Percentiles rank a stretch among this genome's conserved stretches.
Conservation (phyloP, 164 flowering plant genomes). For the Magnolia changhungtana region DNA sequence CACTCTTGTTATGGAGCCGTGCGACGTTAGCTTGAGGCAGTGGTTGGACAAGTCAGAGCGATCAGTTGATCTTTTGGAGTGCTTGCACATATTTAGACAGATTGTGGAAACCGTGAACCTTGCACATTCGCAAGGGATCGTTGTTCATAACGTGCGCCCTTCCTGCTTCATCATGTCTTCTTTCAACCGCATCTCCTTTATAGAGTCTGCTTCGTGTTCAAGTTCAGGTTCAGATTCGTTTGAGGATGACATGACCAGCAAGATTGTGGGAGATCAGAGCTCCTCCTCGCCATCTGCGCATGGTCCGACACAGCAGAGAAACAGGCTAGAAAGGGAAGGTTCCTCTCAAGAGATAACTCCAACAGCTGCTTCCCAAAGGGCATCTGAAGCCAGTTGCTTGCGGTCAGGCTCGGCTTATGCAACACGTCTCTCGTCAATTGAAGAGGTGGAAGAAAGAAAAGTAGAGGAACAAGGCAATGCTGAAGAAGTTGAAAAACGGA, state of each 20-base stretch:
- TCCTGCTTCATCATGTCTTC: constrained; percentile 95
- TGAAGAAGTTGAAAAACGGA: constrained; percentile 43
- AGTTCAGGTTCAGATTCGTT: constrained; percentile 79
- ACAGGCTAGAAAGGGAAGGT: constrained; percentile 20
- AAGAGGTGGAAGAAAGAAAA: constrained; percentile 31
- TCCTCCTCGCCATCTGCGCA: constrained; percentile 25
- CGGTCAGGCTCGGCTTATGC: constrained; percentile 40
- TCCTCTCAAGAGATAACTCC: constrained; percentile 24
- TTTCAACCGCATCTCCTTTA: constrained; percentile 79
- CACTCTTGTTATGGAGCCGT: constrained; percentile 36
- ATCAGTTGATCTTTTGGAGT: constrained; percentile 64
- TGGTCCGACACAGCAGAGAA: constrained; percentile 23
- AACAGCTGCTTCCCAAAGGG: constrained; percentile 2
- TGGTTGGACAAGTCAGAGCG: constrained; percentile 88
- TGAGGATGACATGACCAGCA: constrained; percentile 47
- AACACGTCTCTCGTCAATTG: constrained; percentile 25
- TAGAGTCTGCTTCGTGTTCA: constrained; percentile 92
- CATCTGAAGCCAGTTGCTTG: constrained; percentile 50
- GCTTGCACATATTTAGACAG: constrained; percentile 86
- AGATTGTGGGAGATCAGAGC: constrained; percentile 29
- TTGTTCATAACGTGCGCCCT: constrained; percentile 86
- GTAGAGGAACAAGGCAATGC: constrained; percentile 14
- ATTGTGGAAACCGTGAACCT: constrained; percentile 70
- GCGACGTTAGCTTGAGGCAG: constrained; percentile 81
- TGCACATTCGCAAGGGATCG: constrained; percentile 88